Evolutionary conservation across 345 rosid species (phyloP), one percentile per base, ranked within the genome.

Genomic region (Cardamine occulta): DNA sequence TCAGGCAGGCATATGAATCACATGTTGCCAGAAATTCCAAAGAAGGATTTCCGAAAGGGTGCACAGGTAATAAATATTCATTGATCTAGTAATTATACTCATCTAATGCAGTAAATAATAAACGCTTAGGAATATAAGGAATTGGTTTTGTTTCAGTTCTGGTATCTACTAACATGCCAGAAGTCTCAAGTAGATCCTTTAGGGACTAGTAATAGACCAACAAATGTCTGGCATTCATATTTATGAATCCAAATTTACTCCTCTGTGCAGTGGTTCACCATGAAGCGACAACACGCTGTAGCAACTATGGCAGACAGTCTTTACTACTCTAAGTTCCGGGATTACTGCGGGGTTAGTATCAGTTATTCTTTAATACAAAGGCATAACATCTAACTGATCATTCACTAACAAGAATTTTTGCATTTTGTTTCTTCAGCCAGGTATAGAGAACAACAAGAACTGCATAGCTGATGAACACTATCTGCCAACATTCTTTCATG

Each of bases 381-480:
- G 26, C 34, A 9, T 11, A 23, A 18, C 17, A 3, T 64, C 11
- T 24, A 55, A 55, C 13, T 37, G 13, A 61, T 39, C 24, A 42
- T 71, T 52, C 24, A 13, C 52, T 69, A 44, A 67, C 8, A 35
- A 76, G 35, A 66, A 59, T 45, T 10, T 48, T 18, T 58, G 58
- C 14, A 21, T 39, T 72, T 31, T 64, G 65, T 75, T 72, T 70
- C 78, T 82, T 47, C 97, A 96, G 99, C 99, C 87, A 78, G 99
- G 99, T 70, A 76, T 93, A 74, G 99, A 96, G 34, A 95, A 95
- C 58, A 87, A 80, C 80, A 90, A 78, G 78, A 93, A 93, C 75
- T 96, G 99, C 80, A 96, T 96, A 45, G 96, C 99, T 32, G 99
- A 96, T 85, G 99, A 96, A 70, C 99, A 96, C 82, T 96, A 96